phyloP scores from a whole-genome alignment of 106 monocot species.

The Narthecium ossifragum region DNA sequence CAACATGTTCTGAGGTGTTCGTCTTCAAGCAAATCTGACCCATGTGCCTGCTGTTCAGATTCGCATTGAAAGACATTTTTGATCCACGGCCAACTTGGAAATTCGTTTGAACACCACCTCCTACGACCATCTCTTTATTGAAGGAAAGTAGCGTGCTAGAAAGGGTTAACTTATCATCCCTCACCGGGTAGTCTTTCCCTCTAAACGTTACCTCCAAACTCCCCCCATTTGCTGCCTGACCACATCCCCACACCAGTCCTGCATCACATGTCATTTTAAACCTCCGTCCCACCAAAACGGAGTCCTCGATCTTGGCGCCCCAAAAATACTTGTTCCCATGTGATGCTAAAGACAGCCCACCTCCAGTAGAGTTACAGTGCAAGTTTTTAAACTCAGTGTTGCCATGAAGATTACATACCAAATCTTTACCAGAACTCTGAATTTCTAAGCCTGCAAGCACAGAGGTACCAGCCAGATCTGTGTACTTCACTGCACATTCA shows the following conservation, averaged over 20 bases:
- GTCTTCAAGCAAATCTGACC: constrained; percentile 55
- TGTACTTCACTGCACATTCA: constrained; percentile 39
- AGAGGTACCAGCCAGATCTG: constrained; percentile 11
- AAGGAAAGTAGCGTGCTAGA: constrained; percentile 45
- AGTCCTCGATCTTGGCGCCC: constrained; percentile 78
- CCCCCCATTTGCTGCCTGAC: constrained; percentile 61
- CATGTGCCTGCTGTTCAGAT: constrained; percentile 56
- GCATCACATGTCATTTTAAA: constrained; percentile 30
- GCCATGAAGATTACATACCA: constrained; percentile 52
- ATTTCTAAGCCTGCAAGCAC: constrained; percentile 43
- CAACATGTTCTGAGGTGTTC: constrained; percentile 46
- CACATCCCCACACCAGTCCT: constrained; percentile 43
- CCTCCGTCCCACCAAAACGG: constrained; percentile 46
- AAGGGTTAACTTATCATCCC: constrained; percentile 57
- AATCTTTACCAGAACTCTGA: constrained; percentile 52
- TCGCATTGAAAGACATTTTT: constrained; percentile 58
- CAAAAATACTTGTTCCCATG: constrained; percentile 33
- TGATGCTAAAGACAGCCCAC: constrained; percentile 59
- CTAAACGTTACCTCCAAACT: constrained; percentile 43
- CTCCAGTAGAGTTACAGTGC: constrained; percentile 36
- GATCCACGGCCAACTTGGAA: constrained; percentile 38
- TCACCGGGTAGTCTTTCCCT: constrained; percentile 83
- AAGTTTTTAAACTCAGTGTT: constrained; percentile 39
- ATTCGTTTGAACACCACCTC: constrained; percentile 56
- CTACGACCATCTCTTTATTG: constrained; percentile 62